Conservation (phyloP, 257 asterid species). For the Cynanchum wilfordii region DNA sequence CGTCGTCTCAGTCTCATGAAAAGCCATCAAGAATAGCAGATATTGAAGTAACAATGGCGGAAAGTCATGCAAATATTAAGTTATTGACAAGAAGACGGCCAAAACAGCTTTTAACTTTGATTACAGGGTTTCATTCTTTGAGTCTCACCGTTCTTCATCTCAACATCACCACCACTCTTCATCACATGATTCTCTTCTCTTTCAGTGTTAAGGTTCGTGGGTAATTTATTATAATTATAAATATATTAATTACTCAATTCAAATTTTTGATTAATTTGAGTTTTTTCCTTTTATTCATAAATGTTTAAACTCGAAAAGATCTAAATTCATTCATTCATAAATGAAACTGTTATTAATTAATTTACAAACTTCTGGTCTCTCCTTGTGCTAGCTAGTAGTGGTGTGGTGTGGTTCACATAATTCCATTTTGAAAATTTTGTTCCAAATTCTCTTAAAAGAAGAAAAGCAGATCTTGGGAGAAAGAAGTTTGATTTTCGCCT, state of each 20-base stretch:
- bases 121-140: constrained; percentile 47
- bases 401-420: not conserved
- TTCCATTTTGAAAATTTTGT: too few species aligned
- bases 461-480: not conserved
- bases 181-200: constrained; percentile 50
- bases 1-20: constrained; percentile 6
- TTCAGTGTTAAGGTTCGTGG: constrained; percentile 56
- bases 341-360: too few species aligned
- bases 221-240: not conserved
- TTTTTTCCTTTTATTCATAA: too few species aligned
- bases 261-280: too few species aligned
- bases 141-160: constrained; percentile 54
- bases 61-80: constrained; percentile 56
- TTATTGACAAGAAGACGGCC: constrained; percentile 33
- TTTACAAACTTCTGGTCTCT: too few species aligned
- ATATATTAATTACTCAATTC: too few species aligned
- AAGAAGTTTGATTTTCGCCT: not conserved
- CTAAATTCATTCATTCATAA: too few species aligned
- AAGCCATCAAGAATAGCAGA: constrained; percentile 36
- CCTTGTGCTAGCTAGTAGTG: too few species aligned
- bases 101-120: constrained; percentile 48
- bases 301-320: too few species aligned
- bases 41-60: constrained; percentile 62
- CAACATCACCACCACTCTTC: constrained; percentile 49
- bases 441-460: too few species aligned